Base-by-base conservation (phyloP, 2,329 filamentous ascomycete genomes). In the Teratosphaeria nubilosa region DNA sequence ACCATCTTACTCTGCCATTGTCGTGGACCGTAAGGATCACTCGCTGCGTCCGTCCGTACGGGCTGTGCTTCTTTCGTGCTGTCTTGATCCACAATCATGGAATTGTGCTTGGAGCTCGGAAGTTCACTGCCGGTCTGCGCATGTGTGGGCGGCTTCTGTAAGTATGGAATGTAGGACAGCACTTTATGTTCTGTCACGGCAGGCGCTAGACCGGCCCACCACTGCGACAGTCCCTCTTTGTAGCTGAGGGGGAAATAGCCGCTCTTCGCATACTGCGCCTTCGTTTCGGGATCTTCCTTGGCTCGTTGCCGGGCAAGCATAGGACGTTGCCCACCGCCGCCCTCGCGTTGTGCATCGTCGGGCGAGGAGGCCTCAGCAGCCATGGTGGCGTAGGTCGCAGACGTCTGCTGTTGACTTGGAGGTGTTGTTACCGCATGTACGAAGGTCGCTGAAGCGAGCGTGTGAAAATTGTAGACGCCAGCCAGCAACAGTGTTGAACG, bases 211-310 rank as follows among this genome's bases (percentile, higher is more conserved):
- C 85, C 86, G 11, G 86, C 83, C 94, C 94, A 99, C 90, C 94
- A 97, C 80, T 97, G 92, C 65, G 82, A 86, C 62, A 90, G 90
- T 16, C 90, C 92, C 59, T 96, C 91, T 69, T 91, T 94, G 76
- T 96, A 96, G 54, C 91, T 86, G 24, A 97, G 76, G 1, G 94
- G 91, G 65, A 99, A 97, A 56, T 70, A 74, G 53, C 62, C 41
- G 41, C 41, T 48, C 16, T 48, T 48, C 41, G 41, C 41, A 48
- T 48, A 22, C 20, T 48, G 16, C 9, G 41, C 41, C n/a, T 48
- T 48, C 41, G 41, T 48, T 48, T 5, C 41, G 16, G 51, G 51
- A 24, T 53, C 52, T 69, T 62, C 54, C 65, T 48, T 63, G 22
- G 62, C 62, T 25, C 71, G 68, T 34, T 72, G 68, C 5, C 70